Evolutionary conservation across 345 rosid species (phyloP), one percentile per base, ranked within the genome.

Genomic region (Salix viminalis): DNA sequence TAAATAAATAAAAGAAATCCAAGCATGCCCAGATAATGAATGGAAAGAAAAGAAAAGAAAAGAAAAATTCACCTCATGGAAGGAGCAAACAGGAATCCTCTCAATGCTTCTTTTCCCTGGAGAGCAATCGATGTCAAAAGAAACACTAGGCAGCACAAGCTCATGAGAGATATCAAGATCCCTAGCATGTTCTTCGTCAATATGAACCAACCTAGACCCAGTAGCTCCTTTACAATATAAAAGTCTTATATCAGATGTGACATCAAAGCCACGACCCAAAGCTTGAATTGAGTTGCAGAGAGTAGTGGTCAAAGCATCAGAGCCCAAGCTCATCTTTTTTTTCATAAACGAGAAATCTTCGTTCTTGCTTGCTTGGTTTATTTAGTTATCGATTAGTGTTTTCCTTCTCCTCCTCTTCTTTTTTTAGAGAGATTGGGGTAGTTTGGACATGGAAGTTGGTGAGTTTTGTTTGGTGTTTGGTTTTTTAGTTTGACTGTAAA

Each of bases 231-330:
- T 96, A 78, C 98, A 96, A 75, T 93, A 96, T 10, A 96, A 61
- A 77, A 96, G 91, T 82, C 99, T 86, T 58, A 93, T 93, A 87
- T 96, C 98, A 14, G 96, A 96, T 76, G 98, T 91, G 48, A 96
- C 99, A 79, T 79, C 77, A 69, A 79, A 79, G 30, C 81, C 81
- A 65, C 98, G 91, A 66, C 98, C 99, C 83, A 96, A 28, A 82
- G 99, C 97, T 80, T 93, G 97, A 84, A 96, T 89, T 82, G 97
- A 91, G 87, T 90, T 92, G 72, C 69, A 86, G 39, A 93, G 87
- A 67, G 97, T 96, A 54, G 97, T 82, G 48, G 83, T 82, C 89
- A 96, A 81, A 70, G 94, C 93, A 82, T 90, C 92, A 0, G 74
- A 74, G 54, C 84, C 75, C 75, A 80, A 76, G 80, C 78, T 75